Base-by-base conservation (phyloP, 345 rosid genomes). In the Lepidium didymum region DNA sequence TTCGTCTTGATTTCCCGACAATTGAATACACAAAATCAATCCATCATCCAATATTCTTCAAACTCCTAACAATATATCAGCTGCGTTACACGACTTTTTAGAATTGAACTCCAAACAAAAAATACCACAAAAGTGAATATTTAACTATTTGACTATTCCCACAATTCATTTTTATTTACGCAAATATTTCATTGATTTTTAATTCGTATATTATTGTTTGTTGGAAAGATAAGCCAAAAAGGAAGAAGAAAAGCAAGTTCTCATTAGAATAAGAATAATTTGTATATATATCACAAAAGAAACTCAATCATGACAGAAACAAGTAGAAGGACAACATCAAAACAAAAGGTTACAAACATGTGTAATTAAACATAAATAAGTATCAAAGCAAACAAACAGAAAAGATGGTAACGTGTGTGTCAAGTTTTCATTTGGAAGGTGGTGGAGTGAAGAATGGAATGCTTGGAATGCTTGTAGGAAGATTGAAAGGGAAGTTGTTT, bases 361-460 rank as follows among this genome's bases (percentile, higher is more conserved):
- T 61, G 74, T 25, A 25, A 25, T 25, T 25, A 25, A 25, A 25
- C 31, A 27, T 27, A 29, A 7, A 29, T 0, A 29, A 29, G 33
- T 29, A 29, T 29, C 33, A 6, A 29, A 5, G 33, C 46, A 61
- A 27, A 68, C 41, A 56, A 58, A 43, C 4, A 35, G 64, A 10
- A 53, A 42, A 42, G 55, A 61, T 12, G 14, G 61, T 43, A 8
- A 52, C 15, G 42, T 51, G 56, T 58, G 14, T 8, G 16, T 7
- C 36, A 53, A 35, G 23, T 53, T 73, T 11, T 64, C 67, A 73
- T 16, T 66, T 66, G 61, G 77, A 73, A 73, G 77, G 77, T 64
- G 77, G 77, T 41, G 77, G 77, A 65, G 72, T 73, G 16, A 73
- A 51, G 72, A 58, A 73, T 10, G 77, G 67, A 27, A 73, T 31